Evolutionary conservation across 202 grass and related monocot species (phyloP), one percentile per base, ranked within the genome.

Genomic region (Brachypodium distachyon): DNA sequence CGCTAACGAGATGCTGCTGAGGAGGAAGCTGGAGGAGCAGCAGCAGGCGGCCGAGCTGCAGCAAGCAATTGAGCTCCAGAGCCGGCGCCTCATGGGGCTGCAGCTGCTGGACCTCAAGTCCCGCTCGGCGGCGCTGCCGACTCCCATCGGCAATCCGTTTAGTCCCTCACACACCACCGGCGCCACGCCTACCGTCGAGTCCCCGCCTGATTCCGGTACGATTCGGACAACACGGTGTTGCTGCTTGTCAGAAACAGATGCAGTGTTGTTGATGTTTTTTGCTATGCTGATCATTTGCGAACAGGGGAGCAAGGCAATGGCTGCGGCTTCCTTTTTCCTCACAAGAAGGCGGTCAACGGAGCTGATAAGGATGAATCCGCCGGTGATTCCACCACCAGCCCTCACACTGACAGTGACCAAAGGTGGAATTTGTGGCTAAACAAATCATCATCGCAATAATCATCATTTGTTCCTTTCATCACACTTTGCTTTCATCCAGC

Each of bases 1-100:
- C 53, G 69, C 72, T 2, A 91, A 83, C 5, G 94, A 97, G 84
- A 81, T 91, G 83, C 70, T 97, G 42, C 77, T 97, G 54, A 54
- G 84, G 71, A 87, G 91, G 87, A 94, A 92, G 73, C 76, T 98
- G 51, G 96, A 98, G 83, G 91, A 98, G 87, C 89, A 98, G 72
- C 95, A 94, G 81, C 94, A 97, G 51, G 91, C 91, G 0, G 86
- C 78, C 10, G 91, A 97, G 72, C 74, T 97, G 84, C 94, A 97
- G 78, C 91, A 92, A 23, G 96, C 96, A 10, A 92, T 98, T 38
- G 96, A 96, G 77, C 79, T 99, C 21, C 96, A 99, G 80, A 90
- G 74, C 70, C 84, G 92, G 3, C 79, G 96, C 61, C 72, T 99
- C 61, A 99, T 93, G 87, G 81, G 87, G 1, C 55, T 99, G 22